Conservation (phyloP, 176 grass and related monocot genomes). For the Chrysopogon serrulatus region DNA sequence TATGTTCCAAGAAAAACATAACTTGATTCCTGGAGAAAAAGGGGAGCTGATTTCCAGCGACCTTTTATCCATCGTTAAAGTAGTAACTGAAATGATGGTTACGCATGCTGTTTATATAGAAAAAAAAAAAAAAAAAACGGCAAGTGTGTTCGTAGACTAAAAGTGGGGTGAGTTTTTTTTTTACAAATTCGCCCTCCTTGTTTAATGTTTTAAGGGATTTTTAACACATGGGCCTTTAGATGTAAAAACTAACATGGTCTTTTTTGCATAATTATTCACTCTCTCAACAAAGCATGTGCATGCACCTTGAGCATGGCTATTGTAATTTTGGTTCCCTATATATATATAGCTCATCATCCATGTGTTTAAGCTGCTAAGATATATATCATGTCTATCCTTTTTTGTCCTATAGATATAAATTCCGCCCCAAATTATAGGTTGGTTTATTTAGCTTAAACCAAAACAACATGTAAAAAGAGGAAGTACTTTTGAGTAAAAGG, state of each 20-base stretch:
- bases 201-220: background rate
- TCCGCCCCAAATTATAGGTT: too few species aligned
- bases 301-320: too few species aligned
- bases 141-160: background rate
- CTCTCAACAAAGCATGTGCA: background rate
- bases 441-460: too few species aligned
- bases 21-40: background rate
- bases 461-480: too few species aligned
- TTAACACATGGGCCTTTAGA: background rate
- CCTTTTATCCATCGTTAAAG: background rate
- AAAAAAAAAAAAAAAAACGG: background rate
- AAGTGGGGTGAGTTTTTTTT: background rate
- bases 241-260: background rate
- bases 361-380: background rate
- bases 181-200: background rate
- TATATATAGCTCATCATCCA: too few species aligned
- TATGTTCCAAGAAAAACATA: background rate
- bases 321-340: too few species aligned
- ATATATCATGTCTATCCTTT: background rate
- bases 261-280: background rate
- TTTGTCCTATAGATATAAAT: too few species aligned
- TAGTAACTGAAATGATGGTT: conserved; percentile 6
- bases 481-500: too few species aligned
- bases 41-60: conserved; percentile 10
- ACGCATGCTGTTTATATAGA: background rate